Base-by-base conservation (phyloP, 2,329 filamentous ascomycete genomes). In the Cytospora piceicola region DNA sequence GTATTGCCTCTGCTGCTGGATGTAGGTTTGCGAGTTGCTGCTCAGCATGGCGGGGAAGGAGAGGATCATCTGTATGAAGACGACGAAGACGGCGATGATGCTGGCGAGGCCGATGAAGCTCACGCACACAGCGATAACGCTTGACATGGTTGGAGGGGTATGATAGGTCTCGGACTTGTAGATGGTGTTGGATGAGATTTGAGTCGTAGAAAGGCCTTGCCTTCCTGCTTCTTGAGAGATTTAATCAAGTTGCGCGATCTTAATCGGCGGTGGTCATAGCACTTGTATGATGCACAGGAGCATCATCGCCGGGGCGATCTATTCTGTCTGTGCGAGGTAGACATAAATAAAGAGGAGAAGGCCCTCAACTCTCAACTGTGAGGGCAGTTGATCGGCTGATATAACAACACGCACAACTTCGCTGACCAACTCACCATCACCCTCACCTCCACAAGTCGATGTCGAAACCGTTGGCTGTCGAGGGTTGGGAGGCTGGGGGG, bases 21-120 rank as follows among this genome's bases (percentile, higher is more conserved):
- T 60, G 51, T 68, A 68, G 32, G 63, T 32, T 24, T 68, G 66
- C 17, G 66, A 66, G 59, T 68, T 68, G 63, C 66, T 68, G 42
- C 58, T 66, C 55, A 68, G 29, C 66, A 68, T 68, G 42, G 58
- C 63, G 1, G 66, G 66, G 52, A 68, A 68, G 27, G 66, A 66
- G 24, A 68, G 55, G 51, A 66, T 51, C 63, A 68, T 65, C 52
- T 68, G 63, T 39, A 66, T 32, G 59, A 68, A 66, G 56, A 68
- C 58, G 39, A 32, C 66, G 49, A 59, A 56, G 32, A 58, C 66
- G 66, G 66, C 56, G 34, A 66, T 9, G 39, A 59, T 54, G 29
- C 46, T 55, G n/a, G 52, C 46, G 27, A 68, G 52, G n/a, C 66
- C 66, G 20, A 66, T 52, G 55, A 68, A 65, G 63, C 59, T 66